Conservation (phyloP, 805 yeast genomes). For the Yarrowia divulgata region DNA sequence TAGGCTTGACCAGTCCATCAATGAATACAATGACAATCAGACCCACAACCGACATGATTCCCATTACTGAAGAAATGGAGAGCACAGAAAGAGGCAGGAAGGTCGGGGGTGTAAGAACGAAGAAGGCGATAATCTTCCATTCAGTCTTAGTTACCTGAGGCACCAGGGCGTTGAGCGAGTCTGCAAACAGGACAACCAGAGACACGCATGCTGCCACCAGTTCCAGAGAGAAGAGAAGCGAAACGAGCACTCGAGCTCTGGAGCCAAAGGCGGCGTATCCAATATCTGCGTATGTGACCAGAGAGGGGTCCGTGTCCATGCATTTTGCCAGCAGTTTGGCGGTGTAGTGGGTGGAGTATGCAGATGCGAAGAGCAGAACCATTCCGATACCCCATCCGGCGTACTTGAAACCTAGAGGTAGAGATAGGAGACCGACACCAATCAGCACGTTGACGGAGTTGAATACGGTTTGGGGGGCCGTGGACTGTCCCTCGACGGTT, state of each 20-base stretch:
- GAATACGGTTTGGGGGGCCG: constrained; percentile 70
- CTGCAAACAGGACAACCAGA: constrained; percentile 81
- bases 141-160: constrained; percentile 60
- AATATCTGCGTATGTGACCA: constrained; percentile 87
- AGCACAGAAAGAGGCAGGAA: constrained; percentile 77
- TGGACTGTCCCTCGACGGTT: constrained; percentile 80
- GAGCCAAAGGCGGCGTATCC: constrained; percentile 87
- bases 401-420: constrained; percentile 65
- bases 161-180: constrained; percentile 75
- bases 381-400: constrained; percentile 69
- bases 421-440: constrained; percentile 70
- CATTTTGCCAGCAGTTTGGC: constrained; percentile 77
- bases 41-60: constrained; percentile 72
- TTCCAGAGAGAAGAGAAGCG: constrained; percentile 77
- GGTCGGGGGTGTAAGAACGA: constrained; percentile 78
- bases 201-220: constrained; percentile 83
- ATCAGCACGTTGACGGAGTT: constrained; percentile 68
- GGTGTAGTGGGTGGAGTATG: constrained; percentile 73
- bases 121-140: constrained; percentile 65
- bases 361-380: constrained; percentile 64
- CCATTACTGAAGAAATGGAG: constrained; percentile 71
- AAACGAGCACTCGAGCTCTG: constrained; percentile 73
- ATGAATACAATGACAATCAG: constrained; percentile 64
- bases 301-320: constrained; percentile 78
- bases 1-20: constrained; percentile 67